Conservation (phyloP, 352 stramenopile species). For the Pythium dissimile region DNA sequence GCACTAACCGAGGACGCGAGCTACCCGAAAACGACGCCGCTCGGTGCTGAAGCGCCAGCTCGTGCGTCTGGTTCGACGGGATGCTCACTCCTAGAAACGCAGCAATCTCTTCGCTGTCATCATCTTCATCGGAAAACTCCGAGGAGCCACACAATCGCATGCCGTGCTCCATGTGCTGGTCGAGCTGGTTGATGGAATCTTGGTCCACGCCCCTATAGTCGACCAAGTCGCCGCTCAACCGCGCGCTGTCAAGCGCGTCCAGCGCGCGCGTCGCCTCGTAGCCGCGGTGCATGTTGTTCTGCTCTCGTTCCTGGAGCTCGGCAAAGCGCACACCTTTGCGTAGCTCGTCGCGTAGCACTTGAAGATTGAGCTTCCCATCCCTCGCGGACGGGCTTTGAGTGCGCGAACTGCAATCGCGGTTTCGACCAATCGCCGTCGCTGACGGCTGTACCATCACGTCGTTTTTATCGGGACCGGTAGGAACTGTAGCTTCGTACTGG, state of each 20-base stretch:
- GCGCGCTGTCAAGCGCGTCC: not conserved
- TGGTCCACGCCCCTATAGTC: no score
- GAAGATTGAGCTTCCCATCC: not conserved
- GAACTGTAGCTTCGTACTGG: no score
- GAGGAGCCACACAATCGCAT: not conserved
- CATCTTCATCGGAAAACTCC: constrained; percentile 4
- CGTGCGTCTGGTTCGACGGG: not conserved
- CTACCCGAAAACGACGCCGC: constrained; percentile 31
- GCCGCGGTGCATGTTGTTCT: not conserved
- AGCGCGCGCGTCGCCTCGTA: not conserved
- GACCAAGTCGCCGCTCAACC: not conserved
- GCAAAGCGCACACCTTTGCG: constrained; percentile 7
- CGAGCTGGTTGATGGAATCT: no score
- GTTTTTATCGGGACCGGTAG: no score
- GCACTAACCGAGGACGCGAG: constrained; percentile 15
- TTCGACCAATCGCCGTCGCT: constrained; percentile 4
- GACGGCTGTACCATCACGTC: not conserved
- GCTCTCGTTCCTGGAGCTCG: not conserved
- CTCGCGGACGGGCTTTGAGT: not conserved
- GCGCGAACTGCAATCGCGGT: constrained; percentile 5
- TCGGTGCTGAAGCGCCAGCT: constrained; percentile 12
- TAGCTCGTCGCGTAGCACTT: constrained; percentile 9
- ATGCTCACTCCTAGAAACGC: constrained; percentile 14
- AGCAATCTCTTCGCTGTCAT: constrained; percentile 7
- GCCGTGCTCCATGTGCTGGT: not conserved